These are phyloP conservation scores for Kwoniella sp. DNA, from an alignment of 768 basidiomycete species.

Conservation along the genomic window DNA sequence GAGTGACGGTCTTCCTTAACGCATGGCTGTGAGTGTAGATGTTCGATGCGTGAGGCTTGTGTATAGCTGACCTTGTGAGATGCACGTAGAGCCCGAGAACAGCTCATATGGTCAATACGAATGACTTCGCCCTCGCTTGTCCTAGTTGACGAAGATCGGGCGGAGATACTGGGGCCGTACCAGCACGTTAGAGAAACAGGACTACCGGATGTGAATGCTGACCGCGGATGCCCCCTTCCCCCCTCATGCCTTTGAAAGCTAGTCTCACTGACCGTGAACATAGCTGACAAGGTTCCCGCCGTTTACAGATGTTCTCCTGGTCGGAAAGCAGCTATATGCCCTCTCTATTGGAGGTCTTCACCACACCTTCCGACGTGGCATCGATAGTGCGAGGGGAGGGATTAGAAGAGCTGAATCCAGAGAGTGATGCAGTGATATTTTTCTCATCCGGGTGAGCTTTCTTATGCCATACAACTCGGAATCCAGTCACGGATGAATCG, in stretches of 20 bases:
- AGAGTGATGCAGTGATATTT: slow-evolving; percentile 49
- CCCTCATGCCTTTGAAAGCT: too few species aligned
- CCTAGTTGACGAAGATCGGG: slow-evolving; percentile 39
- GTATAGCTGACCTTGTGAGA: background rate
- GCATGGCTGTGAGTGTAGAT: slow-evolving; percentile 46
- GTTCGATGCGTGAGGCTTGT: background rate
- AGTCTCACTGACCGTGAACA: too few species aligned
- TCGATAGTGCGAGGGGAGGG: slow-evolving; percentile 11
- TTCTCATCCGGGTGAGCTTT: slow-evolving; percentile 46
- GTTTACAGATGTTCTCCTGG: slow-evolving; percentile 25
- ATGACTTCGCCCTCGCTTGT: slow-evolving; percentile 34
- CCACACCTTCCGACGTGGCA: slow-evolving; percentile 8
- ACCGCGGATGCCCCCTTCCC: too few species aligned
- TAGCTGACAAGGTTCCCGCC: too few species aligned
- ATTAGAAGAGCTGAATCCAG: slow-evolving; percentile 31
- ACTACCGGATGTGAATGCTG: slow-evolving; percentile 24
- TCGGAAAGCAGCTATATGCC: slow-evolving; percentile 7
- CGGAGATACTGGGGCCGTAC: slow-evolving; percentile 24
- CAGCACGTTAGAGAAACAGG: slow-evolving; percentile 16
- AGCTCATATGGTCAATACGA: slow-evolving; percentile 20
- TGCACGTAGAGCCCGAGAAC: slow-evolving; percentile 19
- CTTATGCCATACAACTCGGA: background rate
- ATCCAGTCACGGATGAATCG: background rate
- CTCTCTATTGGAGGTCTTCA: slow-evolving; percentile 4
- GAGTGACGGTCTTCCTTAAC: slow-evolving; percentile 40